phyloP scores from a whole-genome alignment of 257 asterid species.

The Rauvolfia tetraphylla region DNA sequence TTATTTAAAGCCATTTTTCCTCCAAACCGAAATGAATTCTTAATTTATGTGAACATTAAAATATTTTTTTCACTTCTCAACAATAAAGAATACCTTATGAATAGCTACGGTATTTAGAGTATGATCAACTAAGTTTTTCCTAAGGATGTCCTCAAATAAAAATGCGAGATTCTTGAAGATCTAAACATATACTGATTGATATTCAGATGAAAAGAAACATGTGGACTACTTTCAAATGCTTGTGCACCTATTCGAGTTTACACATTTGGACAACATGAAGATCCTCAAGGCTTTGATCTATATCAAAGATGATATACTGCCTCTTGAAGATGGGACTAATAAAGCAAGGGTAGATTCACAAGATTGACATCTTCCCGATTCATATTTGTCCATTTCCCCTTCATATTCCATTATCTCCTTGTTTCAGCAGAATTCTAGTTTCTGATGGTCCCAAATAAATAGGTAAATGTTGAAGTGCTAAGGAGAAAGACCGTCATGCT shows the following conservation, averaged over 20 bases:
- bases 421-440: no score
- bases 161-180: not conserved
- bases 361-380: not conserved
- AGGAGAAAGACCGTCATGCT: conserved; percentile 62
- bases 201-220: conserved; percentile 54
- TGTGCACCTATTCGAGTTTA: conserved; percentile 42
- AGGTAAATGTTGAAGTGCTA: conserved; percentile 55
- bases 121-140: not conserved
- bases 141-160: not conserved
- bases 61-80: not conserved
- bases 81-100: not conserved
- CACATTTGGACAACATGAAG: conserved; percentile 69
- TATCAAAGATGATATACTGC: conserved; percentile 47
- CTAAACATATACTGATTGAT: conserved; percentile 6
- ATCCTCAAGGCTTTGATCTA: conserved; percentile 49
- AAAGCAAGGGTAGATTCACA: conserved; percentile 40
- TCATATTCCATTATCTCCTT: no score
- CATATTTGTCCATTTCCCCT: not conserved
- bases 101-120: not conserved
- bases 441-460: not conserved
- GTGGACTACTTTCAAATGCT: conserved; percentile 52
- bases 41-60: no score
- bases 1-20: not conserved
- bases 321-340: conserved; percentile 52
- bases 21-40: not conserved